A percentile compares a stretch with the other conserved stretches of the same genome.
These are phyloP conservation scores for Butyriboletus loyo DNA, from an alignment of 768 basidiomycete species.

Conservation along the genomic window DNA sequence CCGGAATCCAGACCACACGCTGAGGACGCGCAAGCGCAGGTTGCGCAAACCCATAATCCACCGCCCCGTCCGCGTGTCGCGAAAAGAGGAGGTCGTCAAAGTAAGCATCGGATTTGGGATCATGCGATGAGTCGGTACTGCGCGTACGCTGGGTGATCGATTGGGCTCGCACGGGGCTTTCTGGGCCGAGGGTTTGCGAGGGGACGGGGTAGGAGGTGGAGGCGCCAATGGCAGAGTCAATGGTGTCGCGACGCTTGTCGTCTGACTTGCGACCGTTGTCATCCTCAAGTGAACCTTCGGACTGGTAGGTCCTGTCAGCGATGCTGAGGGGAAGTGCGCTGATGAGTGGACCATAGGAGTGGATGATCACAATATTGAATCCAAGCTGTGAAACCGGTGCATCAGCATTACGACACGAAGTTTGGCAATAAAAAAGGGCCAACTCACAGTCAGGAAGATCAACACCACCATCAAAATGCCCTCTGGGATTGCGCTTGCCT, in stretches of 20 bases:
- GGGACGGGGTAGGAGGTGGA: constrained; percentile 9
- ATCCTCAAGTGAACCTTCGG: constrained; percentile 4
- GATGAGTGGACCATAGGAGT: constrained; percentile 78
- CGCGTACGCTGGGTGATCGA: neutral
- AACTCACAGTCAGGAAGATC: constrained; percentile 74
- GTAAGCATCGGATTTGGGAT: constrained; percentile 2
- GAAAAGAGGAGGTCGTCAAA: constrained; percentile 24
- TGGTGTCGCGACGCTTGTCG: constrained; percentile 14
- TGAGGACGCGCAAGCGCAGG: constrained; percentile 77
- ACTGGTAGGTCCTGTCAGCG: constrained; percentile 60
- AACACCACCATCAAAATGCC: constrained; percentile 84
- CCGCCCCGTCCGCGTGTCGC: constrained; percentile 22
- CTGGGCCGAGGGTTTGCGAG: neutral
- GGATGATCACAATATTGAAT: constrained; percentile 70
- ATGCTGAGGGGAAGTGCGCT: constrained; percentile 74
- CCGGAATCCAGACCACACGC: constrained; percentile 81
- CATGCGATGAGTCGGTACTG: constrained; percentile 1
- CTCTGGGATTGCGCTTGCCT: constrained; percentile 63
- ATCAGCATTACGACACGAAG: neutral
- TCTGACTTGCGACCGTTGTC: constrained; percentile 4
- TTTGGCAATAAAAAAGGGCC: neutral
- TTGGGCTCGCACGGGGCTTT: neutral
- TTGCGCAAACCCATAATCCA: constrained; percentile 77
- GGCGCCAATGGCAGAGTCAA: constrained; percentile 2
- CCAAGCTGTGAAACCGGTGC: constrained; percentile 39